Conservation (phyloP, 495 filamentous ascomycete genomes). For the Talaromyces trachyspermus region DNA sequence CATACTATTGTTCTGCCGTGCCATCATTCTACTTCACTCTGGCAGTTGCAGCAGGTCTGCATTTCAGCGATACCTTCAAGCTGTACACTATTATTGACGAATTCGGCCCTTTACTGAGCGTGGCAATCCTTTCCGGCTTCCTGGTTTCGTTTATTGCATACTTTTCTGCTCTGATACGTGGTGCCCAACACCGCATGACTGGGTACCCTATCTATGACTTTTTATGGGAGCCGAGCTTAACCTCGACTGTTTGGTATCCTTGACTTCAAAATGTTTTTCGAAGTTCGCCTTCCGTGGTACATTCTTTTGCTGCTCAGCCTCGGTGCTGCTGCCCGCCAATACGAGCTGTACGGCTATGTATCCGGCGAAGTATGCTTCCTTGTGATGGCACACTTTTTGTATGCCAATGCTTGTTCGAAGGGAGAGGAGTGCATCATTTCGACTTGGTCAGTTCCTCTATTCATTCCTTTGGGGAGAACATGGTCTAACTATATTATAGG, state of each 20-base stretch:
- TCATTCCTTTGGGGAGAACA: background rate
- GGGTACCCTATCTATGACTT: constrained; percentile 92
- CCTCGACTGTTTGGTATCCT: constrained; percentile 88
- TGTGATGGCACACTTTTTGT: constrained; percentile 88
- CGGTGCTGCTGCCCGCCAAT: constrained; percentile 78
- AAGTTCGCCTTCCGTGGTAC: constrained; percentile 95
- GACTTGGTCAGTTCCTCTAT: constrained; percentile 59
- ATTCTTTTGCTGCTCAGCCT: constrained; percentile 76
- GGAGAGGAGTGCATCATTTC: constrained; percentile 89
- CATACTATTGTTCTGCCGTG: constrained; percentile 89
- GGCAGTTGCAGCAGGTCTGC: constrained; percentile 54
- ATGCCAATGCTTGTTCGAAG: constrained; percentile 93
- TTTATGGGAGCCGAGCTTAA: constrained; percentile 97
- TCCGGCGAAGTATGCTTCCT: constrained; percentile 84
- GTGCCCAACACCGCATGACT: constrained; percentile 81
- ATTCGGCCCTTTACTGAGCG: constrained; percentile 83
- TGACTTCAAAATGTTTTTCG: constrained; percentile 99
- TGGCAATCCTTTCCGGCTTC: constrained; percentile 80
- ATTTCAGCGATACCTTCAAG: constrained; percentile 77
- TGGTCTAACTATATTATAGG: constrained; percentile 23
- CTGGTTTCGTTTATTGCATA: constrained; percentile 73
- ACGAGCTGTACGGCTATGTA: constrained; percentile 74
- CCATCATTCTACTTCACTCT: constrained; percentile 85
- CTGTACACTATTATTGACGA: constrained; percentile 93
- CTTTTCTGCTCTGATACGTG: constrained; percentile 65